Percentiles rank a stretch among this genome's conserved stretches.
Evolutionary conservation across 805 yeast genomes (phyloP).

Genomic region (Metschnikowia lachancei): DNA sequence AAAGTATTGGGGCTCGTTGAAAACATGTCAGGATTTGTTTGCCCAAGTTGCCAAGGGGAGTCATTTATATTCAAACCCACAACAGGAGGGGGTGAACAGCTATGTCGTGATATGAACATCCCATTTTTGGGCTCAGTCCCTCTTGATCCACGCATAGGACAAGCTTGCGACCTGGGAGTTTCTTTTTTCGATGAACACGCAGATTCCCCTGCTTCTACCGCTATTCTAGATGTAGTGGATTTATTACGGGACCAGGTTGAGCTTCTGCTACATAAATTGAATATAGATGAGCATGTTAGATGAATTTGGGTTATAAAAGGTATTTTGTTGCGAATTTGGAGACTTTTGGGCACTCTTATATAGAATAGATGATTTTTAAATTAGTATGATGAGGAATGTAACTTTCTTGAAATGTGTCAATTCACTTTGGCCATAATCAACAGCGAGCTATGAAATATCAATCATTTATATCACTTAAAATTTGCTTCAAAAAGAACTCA

Average conservation of each 20-base stretch:
- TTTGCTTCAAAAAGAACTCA: no score
- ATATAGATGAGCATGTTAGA: constrained; percentile 1
- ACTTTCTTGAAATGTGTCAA: no score
- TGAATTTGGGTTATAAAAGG: neutral
- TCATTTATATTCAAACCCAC: constrained; percentile 90
- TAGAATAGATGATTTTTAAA: no score
- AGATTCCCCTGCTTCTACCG: constrained; percentile 89
- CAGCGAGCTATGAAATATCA: no score
- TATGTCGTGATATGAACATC: constrained; percentile 75
- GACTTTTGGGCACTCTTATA: neutral
- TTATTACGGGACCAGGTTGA: constrained; percentile 57
- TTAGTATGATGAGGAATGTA: no score
- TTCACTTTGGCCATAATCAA: no score
- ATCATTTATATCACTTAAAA: no score
- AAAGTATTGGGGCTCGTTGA: constrained; percentile 87
- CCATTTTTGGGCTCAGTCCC: constrained; percentile 92
- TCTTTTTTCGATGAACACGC: constrained; percentile 80
- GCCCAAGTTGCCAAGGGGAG: constrained; percentile 90
- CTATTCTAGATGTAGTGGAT: constrained; percentile 82
- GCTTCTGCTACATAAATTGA: constrained; percentile 21
- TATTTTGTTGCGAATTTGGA: neutral
- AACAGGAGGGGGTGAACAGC: constrained; percentile 89
- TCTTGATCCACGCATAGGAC: constrained; percentile 90
- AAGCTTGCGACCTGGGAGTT: constrained; percentile 81
- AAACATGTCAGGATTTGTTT: constrained; percentile 97